phyloP scores from a whole-genome alignment of 176 grass and related monocot species.

The Ensete glaucum region DNA sequence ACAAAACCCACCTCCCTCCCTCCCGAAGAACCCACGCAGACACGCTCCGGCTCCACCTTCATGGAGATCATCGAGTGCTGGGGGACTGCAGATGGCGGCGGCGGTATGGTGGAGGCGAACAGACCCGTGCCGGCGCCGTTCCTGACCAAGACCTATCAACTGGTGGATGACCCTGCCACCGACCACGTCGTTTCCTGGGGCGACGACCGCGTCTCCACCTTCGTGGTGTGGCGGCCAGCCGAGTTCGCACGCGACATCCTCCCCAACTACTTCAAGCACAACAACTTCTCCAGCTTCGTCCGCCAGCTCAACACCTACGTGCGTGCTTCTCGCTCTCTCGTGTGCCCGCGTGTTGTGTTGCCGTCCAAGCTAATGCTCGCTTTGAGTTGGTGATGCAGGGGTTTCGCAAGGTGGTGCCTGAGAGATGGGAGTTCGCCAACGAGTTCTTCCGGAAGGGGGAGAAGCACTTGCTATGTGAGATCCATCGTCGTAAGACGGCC shows the following conservation, averaged over 20 bases:
- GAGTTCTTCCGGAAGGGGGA: slow-evolving; percentile 17
- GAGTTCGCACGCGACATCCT: slow-evolving; percentile 94
- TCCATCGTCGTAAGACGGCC: slow-evolving; percentile 61
- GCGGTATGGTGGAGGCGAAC: slow-evolving; percentile 44
- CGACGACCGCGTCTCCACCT: slow-evolving; percentile 82
- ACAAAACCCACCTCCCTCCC: slow-evolving; percentile 7
- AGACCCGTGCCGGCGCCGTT: slow-evolving; percentile 90
- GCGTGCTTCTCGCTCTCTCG: slow-evolving; percentile 7
- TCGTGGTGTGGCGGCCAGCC: slow-evolving; percentile 82
- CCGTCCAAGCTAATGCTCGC: neutral
- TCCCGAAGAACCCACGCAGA: neutral
- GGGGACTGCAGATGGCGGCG: slow-evolving; percentile 39
- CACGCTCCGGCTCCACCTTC: neutral
- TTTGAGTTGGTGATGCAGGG: slow-evolving; percentile 39
- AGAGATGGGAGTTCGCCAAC: slow-evolving; percentile 18
- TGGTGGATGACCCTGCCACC: slow-evolving; percentile 77
- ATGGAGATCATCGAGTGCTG: slow-evolving; percentile 25
- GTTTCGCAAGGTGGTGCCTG: slow-evolving; percentile 38
- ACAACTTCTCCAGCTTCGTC: slow-evolving; percentile 96
- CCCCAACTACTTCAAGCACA: slow-evolving; percentile 97
- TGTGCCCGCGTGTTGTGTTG: neutral
- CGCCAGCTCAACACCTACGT: slow-evolving; percentile 99
- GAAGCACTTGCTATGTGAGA: slow-evolving; percentile 24
- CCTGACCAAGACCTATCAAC: slow-evolving; percentile 94
- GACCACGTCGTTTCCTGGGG: slow-evolving; percentile 98